These are phyloP conservation scores for Ophiostoma himal-ulmi DNA, from an alignment of 2,329 filamentous ascomycete genomes.

Conservation along the genomic window DNA sequence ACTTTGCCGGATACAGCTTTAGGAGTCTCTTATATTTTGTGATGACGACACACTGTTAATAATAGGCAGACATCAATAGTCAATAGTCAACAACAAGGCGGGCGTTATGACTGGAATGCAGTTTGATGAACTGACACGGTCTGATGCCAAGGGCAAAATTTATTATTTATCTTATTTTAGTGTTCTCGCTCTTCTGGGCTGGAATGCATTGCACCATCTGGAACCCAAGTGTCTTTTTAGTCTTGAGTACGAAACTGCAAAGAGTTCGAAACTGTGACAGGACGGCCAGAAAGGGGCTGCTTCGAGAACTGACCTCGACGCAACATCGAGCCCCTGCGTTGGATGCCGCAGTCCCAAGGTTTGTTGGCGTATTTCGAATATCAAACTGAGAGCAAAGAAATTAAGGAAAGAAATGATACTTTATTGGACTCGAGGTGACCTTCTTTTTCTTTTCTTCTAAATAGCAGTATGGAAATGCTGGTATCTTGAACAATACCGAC, in stretches of 20 bases:
- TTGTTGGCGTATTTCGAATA: not conserved
- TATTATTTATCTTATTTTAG: not conserved
- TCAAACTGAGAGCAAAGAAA: not conserved
- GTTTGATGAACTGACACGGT: not conserved
- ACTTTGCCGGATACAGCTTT: not conserved
- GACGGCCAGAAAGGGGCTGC: not conserved
- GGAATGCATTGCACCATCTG: not conserved
- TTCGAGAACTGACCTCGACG: not conserved
- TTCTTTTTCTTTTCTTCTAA: too few species aligned
- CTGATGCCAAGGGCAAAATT: not conserved
- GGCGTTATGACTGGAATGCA: not conserved
- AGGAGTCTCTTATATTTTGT: not conserved
- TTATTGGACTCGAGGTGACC: too few species aligned
- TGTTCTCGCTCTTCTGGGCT: not conserved
- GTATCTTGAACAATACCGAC: not conserved
- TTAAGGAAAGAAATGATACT: not conserved
- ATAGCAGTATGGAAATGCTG: not conserved
- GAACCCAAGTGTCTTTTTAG: not conserved
- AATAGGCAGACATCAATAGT: not conserved
- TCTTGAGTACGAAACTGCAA: not conserved
- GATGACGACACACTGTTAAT: not conserved
- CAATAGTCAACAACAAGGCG: slow-evolving; percentile 6
- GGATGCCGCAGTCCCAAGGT: not conserved
- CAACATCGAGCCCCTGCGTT: not conserved
- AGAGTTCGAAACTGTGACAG: not conserved